phyloP scores from a whole-genome alignment of 148 eudicot genomes.

The Silene latifolia region DNA sequence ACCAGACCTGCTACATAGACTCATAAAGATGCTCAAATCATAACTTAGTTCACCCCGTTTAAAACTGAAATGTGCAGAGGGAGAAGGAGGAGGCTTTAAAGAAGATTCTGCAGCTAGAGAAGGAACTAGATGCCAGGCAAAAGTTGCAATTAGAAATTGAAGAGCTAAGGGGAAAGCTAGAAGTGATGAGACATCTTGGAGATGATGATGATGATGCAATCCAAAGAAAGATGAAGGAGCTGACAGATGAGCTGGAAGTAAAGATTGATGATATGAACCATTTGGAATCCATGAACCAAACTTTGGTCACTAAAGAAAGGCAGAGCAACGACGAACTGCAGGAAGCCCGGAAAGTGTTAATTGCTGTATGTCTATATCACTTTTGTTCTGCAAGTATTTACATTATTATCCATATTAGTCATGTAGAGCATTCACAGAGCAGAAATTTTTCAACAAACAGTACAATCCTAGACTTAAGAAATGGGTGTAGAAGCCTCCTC shows the following conservation, averaged over 20 bases:
- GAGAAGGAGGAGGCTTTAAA: conserved; percentile 78
- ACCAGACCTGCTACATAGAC: conserved; percentile 1
- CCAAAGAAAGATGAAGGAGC: conserved; percentile 57
- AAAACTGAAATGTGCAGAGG: conserved; percentile 47
- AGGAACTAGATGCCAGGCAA: conserved; percentile 69
- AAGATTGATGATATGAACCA: conserved; percentile 49
- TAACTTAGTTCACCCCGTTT: conserved; percentile 17
- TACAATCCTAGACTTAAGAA: too few relatives aligned
- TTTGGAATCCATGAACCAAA: conserved; percentile 50
- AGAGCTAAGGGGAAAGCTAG: conserved; percentile 76
- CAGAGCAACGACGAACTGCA: conserved; percentile 87
- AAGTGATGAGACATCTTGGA: conserved; percentile 78
- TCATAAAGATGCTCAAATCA: background rate
- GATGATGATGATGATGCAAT: conserved; percentile 73
- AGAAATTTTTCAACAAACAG: background rate
- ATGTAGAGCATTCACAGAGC: background rate
- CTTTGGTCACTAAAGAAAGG: conserved; percentile 55
- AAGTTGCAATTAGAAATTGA: conserved; percentile 79
- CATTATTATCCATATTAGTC: conserved; percentile 2
- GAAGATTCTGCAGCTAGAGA: conserved; percentile 63
- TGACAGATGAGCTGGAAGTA: conserved; percentile 52
- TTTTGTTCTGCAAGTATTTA: conserved; percentile 2
- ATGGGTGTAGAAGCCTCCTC: too few relatives aligned
- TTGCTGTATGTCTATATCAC: conserved; percentile 39
- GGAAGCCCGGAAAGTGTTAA: conserved; percentile 67